phyloP scores from a whole-genome alignment of 768 basidiomycete species.

The Strobilomyces echinocephalus region DNA sequence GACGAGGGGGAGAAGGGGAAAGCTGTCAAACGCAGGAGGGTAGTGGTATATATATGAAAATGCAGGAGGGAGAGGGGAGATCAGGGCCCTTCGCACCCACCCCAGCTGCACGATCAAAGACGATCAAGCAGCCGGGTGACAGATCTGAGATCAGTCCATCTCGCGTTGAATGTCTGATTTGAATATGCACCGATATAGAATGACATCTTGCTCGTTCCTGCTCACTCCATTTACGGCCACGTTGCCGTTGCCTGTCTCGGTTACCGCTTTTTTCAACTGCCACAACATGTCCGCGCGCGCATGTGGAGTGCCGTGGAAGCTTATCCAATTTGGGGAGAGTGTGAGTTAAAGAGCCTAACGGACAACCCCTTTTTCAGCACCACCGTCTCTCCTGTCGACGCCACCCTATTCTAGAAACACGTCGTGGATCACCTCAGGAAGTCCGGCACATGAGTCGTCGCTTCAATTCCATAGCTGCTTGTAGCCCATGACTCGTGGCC shows the following conservation, averaged over 20 bases:
- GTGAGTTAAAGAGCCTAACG: conserved; percentile 43
- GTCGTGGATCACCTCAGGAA: conserved; percentile 28
- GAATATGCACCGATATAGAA: conserved; percentile 29
- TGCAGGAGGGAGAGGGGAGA: conserved; percentile 37
- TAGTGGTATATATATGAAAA: conserved; percentile 56
- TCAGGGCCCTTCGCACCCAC: conserved; percentile 35
- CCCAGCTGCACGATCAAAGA: conserved; percentile 61
- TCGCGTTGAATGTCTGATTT: conserved; percentile 39
- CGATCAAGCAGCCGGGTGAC: conserved; percentile 43
- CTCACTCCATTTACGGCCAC: conserved; percentile 36
- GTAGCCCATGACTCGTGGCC: conserved; percentile 1
- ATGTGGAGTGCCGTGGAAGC: conserved; percentile 36
- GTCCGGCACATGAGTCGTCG: background rate
- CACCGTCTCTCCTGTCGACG: conserved; percentile 16
- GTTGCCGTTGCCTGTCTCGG: conserved; percentile 45
- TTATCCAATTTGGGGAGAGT: conserved; percentile 31
- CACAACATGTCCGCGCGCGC: conserved; percentile 32
- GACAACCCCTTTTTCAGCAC: conserved; percentile 29
- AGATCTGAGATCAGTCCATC: conserved; percentile 40
- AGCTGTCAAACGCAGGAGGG: conserved; percentile 38
- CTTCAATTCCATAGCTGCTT: conserved; percentile 7
- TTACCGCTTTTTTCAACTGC: conserved; percentile 34
- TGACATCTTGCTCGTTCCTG: conserved; percentile 41
- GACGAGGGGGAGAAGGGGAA: conserved; percentile 45
- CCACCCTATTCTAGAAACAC: conserved; percentile 7